These are phyloP conservation scores for Saccharata proteae DNA, from an alignment of 2,329 filamentous ascomycete genomes.

Conservation along the genomic window DNA sequence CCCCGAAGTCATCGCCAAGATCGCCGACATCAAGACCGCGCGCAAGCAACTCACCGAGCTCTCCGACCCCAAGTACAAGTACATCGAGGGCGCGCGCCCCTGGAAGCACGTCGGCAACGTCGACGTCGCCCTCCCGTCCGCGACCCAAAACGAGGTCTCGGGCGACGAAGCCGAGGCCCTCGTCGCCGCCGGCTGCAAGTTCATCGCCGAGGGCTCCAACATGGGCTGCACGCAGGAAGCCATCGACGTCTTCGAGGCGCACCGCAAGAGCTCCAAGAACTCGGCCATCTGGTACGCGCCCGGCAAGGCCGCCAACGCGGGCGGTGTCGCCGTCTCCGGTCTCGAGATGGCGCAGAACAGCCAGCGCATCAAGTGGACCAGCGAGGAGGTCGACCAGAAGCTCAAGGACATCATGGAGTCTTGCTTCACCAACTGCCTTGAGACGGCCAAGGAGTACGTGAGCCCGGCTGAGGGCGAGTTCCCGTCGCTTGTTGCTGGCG, in stretches of 20 bases:
- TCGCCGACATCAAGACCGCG: slow-evolving; percentile 76
- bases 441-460: slow-evolving; percentile 84
- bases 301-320: slow-evolving; percentile 90
- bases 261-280: slow-evolving; percentile 57
- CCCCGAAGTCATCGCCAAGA: slow-evolving; percentile 63
- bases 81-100: slow-evolving; percentile 75
- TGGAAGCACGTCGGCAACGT: slow-evolving; percentile 85
- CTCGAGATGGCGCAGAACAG: slow-evolving; percentile 99
- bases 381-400: slow-evolving; percentile 81
- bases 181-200: slow-evolving; percentile 62
- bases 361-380: slow-evolving; percentile 69
- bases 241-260: slow-evolving; percentile 81
- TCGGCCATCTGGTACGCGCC: slow-evolving; percentile 87
- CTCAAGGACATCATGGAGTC: slow-evolving; percentile 92
- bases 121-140: slow-evolving; percentile 83
- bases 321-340: slow-evolving; percentile 92
- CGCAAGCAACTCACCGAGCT: slow-evolving; percentile 72
- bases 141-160: slow-evolving; percentile 95
- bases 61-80: slow-evolving; percentile 61
- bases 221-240: slow-evolving; percentile 97
- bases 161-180: slow-evolving; percentile 79
- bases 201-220: slow-evolving; percentile 94
- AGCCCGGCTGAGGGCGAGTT: slow-evolving; percentile 67
- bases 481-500: slow-evolving; percentile 81
- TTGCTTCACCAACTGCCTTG: slow-evolving; percentile 79